Base-by-base conservation (phyloP, 257 asterid genomes). In the Solanum piurae region DNA sequence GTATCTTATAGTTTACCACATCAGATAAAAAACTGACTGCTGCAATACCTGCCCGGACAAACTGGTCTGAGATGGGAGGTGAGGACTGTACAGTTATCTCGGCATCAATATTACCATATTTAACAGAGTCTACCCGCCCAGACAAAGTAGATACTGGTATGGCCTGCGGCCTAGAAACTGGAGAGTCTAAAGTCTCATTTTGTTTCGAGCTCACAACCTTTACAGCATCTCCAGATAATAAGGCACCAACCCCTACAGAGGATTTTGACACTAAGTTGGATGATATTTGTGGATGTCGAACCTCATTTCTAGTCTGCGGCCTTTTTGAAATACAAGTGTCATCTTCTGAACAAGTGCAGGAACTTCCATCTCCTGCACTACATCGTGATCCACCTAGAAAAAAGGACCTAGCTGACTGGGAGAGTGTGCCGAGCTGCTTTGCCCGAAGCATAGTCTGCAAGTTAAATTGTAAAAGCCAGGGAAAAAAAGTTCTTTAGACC, bases 21-120 rank as follows among this genome's bases (percentile, higher is more conserved):
- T 97, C 98, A 6, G 98, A 94, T 52, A 97, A 89, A 88, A 95
- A 91, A 25, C 92, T 94, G 13, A 94, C 98, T 13, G 99, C 98
- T 18, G 96, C 98, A 92, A 94, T 94, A 87, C 98, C 98, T 9
- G 94, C 98, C 91, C 92, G 94, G n/a, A 97, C 95, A 73, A 95
- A 89, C 58, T 95, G 98, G 86, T 95, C 98, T 2, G 94, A 62
- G 34, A 95, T 87, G 60, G 95, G 98, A 87, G 94, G 89, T 12
- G 98, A 91, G 37, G 93, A 87, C 83, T 89, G 93, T 25, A 88
- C 85, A 52, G 66, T 40, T 33, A 79, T 92, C 75, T 83, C 88
- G 7, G 86, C 86, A 75, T 92, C 94, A 60, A 83, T 27, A 20
- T 88, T 92, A 69, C 92, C 88, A 89, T 92, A 93, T 87, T 87